phyloP scores from a whole-genome alignment of 345 rosid genomes.

The Eucalyptus polybractea region DNA sequence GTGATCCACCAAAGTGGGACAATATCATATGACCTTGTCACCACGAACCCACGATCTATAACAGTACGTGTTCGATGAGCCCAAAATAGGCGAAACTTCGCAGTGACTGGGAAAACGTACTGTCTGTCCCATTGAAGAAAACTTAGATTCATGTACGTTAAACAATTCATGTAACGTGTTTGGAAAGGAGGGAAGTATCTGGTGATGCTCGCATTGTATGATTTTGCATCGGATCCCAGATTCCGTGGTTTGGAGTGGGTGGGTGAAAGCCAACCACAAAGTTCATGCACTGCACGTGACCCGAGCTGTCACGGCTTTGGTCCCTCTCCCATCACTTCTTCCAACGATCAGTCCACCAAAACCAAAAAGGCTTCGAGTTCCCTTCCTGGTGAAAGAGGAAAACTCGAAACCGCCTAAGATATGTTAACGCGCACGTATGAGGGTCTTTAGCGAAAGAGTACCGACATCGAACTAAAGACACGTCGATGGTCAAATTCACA shows the following conservation, averaged over 20 bases:
- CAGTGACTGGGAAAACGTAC: background rate
- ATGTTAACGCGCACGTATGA: background rate
- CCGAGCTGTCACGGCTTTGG: background rate
- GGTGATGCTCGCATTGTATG: background rate
- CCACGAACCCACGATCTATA: background rate
- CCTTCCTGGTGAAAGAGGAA: background rate
- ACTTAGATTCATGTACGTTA: background rate
- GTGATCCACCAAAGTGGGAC: background rate
- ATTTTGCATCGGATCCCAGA: background rate
- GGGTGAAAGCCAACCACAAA: background rate
- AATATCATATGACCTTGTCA: background rate
- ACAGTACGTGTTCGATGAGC: background rate
- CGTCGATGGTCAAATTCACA: background rate
- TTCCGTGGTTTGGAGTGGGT: background rate
- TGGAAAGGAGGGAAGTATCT: background rate
- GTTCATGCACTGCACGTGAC: background rate
- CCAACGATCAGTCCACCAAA: background rate
- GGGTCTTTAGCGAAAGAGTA: background rate
- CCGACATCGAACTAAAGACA: background rate
- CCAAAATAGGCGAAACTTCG: background rate
- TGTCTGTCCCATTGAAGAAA: background rate
- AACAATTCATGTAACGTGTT: background rate
- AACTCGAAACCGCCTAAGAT: background rate
- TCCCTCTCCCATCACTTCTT: background rate
- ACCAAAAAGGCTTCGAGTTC: background rate